Conservation (phyloP, 805 yeast genomes). For the Sungouiozyma intestinalis region DNA sequence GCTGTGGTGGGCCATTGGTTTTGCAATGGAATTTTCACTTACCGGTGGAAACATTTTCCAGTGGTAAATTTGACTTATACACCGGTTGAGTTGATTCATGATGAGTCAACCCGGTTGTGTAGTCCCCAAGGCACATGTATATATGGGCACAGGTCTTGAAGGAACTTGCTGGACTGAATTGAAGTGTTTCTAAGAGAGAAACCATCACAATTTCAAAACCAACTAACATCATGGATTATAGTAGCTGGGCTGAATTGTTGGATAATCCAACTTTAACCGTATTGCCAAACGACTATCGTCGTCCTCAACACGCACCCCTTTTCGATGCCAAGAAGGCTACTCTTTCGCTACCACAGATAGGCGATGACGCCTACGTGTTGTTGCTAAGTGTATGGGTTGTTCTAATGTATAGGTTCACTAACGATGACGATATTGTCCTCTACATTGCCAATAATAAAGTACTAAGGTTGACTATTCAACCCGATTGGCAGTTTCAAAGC, state of each 20-base stretch:
- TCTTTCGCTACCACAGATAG: constrained; percentile 20
- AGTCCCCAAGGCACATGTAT: no score
- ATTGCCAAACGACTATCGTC: constrained; percentile 77
- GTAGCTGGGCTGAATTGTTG: constrained; percentile 49
- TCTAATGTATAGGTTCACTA: constrained; percentile 70
- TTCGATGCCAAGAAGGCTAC: constrained; percentile 32
- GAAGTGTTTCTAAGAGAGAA: no score
- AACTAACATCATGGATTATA: neutral
- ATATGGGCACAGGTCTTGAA: no score
- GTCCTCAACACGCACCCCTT: constrained; percentile 58
- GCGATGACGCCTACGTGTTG: constrained; percentile 33
- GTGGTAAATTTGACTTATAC: neutral
- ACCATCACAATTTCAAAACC: no score
- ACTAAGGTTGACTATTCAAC: constrained; percentile 50
- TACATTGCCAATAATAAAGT: constrained; percentile 41
- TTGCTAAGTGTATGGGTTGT: constrained; percentile 61
- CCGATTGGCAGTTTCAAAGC: constrained; percentile 43
- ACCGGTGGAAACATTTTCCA: no score
- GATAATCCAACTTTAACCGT: constrained; percentile 79
- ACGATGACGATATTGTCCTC: constrained; percentile 88
- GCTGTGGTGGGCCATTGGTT: no score
- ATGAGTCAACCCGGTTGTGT: neutral
- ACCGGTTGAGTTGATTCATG: no score
- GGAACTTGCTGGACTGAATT: no score
- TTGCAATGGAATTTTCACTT: neutral